phyloP scores from a whole-genome alignment of 208 protist species.

The Trypanosoma avium region DNA sequence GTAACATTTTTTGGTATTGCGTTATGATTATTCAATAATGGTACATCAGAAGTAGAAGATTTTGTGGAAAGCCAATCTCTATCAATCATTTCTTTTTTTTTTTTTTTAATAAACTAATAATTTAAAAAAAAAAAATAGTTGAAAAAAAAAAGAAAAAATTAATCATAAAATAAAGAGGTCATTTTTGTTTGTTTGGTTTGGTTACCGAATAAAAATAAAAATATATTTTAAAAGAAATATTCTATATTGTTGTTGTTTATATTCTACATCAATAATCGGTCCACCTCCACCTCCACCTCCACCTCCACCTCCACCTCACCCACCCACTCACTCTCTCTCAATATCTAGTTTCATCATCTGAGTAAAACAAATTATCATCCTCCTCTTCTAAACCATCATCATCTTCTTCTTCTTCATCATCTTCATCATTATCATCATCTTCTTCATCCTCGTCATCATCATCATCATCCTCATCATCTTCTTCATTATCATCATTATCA shows the following conservation, averaged over 20 bases:
- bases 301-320: not conserved
- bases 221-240: too few species aligned
- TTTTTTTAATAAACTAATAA: not conserved
- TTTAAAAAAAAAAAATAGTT: not conserved
- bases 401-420: constrained; percentile 28
- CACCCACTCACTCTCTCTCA: not conserved
- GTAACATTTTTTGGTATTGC: not conserved
- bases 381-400: not conserved
- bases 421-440: constrained; percentile 31
- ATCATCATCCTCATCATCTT: constrained; percentile 25
- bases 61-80: constrained; percentile 13
- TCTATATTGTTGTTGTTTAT: too few species aligned
- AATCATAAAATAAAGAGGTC: too few species aligned
- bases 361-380: too few species aligned
- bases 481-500: constrained; percentile 17
- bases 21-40: not conserved
- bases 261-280: too few species aligned
- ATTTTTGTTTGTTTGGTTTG: too few species aligned
- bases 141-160: constrained; percentile 17
- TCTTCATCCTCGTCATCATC: constrained; percentile 26
- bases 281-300: too few species aligned
- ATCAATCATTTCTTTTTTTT: constrained; percentile 1
- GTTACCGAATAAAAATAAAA: too few species aligned
- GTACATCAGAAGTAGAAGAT: not conserved
- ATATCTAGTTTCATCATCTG: too few species aligned